Base-by-base conservation (phyloP, 768 basidiomycete genomes). In the Leccinum variicolor region DNA sequence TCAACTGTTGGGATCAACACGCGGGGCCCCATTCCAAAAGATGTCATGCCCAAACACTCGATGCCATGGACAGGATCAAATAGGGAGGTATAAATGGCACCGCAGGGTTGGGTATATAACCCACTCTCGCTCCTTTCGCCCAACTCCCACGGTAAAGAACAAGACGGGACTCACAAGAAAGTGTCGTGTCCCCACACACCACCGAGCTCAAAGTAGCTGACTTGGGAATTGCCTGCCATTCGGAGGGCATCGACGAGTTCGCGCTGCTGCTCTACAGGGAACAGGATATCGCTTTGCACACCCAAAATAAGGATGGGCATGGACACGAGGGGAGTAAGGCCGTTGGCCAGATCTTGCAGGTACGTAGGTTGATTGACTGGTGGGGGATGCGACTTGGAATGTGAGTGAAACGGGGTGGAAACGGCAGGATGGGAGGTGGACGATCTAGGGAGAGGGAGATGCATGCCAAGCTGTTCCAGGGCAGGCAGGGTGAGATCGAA, bases 121-220 rank as follows among this genome's bases (percentile, higher is more conserved):
- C 50, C 14, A 6, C 25, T 28, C 11, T 39, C 11, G 28, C n/a
- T 50, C 31, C 41, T 26, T 43, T 23, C 50, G 10, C 25, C 33
- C 50, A 47, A 45, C 39, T 31, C 26, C 29, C 50, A 19, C 15
- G 49, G 21, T 46, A n/a, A 34, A 59, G 39, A 52, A 8, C 15
- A 21, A 52, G 41, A 47, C 4, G 28, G 8, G 2, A 83, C 88
- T 81, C 66, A 89, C 85, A 98, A 76, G 77, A 98, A 98, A 21
- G 94, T 98, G 74, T 99, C 96, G 68, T 99, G 96, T 1, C 97
- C 97, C 95, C 94, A 98, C n/a, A 98, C 95, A 9, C 96, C 95
- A 26, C 96, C 96, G 2, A 98, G 81, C 74, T 98, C 97, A 70
- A 96, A 99, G 73, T 98, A 98, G 58, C 91, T 89, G 26, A 99